Evolutionary conservation across 352 stramenopile genomes (phyloP), one percentile per base, ranked within the genome.

Genomic region (Blastocystis sp.): DNA sequence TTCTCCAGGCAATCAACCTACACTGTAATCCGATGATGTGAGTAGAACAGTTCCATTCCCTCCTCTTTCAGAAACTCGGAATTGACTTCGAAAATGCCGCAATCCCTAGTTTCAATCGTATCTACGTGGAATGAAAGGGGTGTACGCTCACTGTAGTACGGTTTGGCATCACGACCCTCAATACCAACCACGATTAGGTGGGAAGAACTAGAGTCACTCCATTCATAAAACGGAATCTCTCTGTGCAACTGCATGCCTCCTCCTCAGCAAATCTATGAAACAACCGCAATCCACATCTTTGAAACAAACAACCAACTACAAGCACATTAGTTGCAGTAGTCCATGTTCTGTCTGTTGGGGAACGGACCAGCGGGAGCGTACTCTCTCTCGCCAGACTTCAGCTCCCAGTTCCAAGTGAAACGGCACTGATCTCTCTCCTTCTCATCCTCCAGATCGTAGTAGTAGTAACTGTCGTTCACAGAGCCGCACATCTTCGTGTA

Each of bases 211-310:
- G 11, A 17, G 17, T 40, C 34, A 69, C 40, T 28, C 62, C 62
- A 69, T 69, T 69, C 62, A 28, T 42, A 69, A 40, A 69, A 28
- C 11, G 62, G 62, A 28, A 69, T 28, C 62, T 69, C 62, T 69
- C 62, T 21, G 11, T 42, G 40, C 24, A 69, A 21, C n/a, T 69
- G 62, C 62, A 69, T 69, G 11, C 11, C 62, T 34, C 28, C 28
- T 34, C 28, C 28, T 34, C 28, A 34, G 28, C 28, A 34, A 34
- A 34, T 34, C 28, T 34, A 0, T 34, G 28, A 34, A 34, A 34
- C 28, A 34, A 34, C 28, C 28, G 28, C 28, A 34, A 34, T 34
- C 28, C 28, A 34, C 28, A 34, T 34, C 28, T 34, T 34, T 34
- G 28, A 34, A 34, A 34, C 28, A 34, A 34, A 34, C 28, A 34